These are phyloP conservation scores for Fusarium bactridioides DNA, from an alignment of 2,329 filamentous ascomycete genomes.

Conservation along the genomic window DNA sequence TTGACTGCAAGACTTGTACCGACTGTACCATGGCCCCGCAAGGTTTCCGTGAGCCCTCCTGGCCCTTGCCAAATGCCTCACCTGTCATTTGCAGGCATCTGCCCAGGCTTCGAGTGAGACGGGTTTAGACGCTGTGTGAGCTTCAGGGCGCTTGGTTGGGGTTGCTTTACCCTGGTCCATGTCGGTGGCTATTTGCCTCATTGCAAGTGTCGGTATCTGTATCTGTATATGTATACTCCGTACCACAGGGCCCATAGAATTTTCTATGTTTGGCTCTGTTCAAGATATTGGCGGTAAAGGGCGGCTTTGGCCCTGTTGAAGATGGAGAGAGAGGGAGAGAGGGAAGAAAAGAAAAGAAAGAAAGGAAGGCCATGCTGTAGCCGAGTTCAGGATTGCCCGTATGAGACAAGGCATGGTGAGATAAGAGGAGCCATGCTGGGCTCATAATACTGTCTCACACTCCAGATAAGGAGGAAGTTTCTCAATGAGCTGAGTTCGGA, in stretches of 20 bases:
- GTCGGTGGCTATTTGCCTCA: constrained; percentile 15
- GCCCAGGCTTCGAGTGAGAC: constrained; percentile 12
- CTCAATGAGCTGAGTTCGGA: not conserved
- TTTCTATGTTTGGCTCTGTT: not conserved
- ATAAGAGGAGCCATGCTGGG: constrained; percentile 8
- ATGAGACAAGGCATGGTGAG: constrained; percentile 22
- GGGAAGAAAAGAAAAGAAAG: not conserved
- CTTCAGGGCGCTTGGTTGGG: constrained; percentile 37
- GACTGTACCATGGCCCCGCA: constrained; percentile 1
- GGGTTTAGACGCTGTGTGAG: constrained; percentile 35
- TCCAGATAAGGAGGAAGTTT: constrained; percentile 8
- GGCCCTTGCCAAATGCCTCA: constrained; percentile 13
- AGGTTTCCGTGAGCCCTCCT: constrained; percentile 7
- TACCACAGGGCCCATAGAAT: not conserved
- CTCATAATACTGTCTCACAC: constrained; percentile 6
- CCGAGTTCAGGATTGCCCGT: not conserved
- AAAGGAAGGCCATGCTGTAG: not conserved
- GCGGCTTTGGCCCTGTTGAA: not conserved
- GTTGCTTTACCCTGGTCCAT: constrained; percentile 16
- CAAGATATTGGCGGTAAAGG: constrained; percentile 4
- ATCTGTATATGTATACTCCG: not conserved
- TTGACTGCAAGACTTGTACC: constrained; percentile 1
- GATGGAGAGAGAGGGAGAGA: constrained; percentile 2
- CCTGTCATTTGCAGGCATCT: not conserved
- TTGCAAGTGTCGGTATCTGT: not conserved